Evolutionary conservation across 164 flowering plant genomes (phyloP).

Genomic region (Magnolia kwangsiensis): DNA sequence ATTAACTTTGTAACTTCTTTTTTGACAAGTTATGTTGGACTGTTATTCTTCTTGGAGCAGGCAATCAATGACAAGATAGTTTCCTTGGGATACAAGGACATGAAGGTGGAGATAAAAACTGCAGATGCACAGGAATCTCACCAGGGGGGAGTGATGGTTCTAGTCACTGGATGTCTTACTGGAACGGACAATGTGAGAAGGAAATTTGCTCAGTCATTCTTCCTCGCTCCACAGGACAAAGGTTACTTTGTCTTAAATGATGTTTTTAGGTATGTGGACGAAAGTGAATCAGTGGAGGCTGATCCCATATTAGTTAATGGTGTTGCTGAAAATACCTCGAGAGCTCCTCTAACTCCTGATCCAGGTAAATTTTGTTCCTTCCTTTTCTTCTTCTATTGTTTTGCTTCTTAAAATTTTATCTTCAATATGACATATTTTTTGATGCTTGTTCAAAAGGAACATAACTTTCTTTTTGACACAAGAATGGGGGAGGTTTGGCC

Average conservation of each 20-base stretch:
- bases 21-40: not conserved
- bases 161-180: constrained; percentile 73
- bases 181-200: constrained; percentile 51
- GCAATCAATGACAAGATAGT: constrained; percentile 69
- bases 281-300: constrained; percentile 24
- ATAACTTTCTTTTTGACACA: too few relatives aligned
- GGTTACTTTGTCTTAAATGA: constrained; percentile 79
- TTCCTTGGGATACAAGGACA: constrained; percentile 53
- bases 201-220: constrained; percentile 70
- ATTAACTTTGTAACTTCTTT: not conserved
- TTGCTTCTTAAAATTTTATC: not conserved
- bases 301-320: constrained; percentile 18
- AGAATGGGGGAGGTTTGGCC: too few relatives aligned
- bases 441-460: not conserved
- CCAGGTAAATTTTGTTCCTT: constrained; percentile 33
- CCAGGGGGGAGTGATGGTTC: constrained; percentile 57
- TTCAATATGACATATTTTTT: not conserved
- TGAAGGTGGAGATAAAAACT: constrained; percentile 65
- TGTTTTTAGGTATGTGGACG: constrained; percentile 62
- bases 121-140: constrained; percentile 76
- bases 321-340: constrained; percentile 18
- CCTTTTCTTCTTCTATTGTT: not conserved
- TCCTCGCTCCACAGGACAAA: constrained; percentile 79
- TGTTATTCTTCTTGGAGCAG: constrained; percentile 32
- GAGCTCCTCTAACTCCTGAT: constrained; percentile 27